Percentiles rank a stretch among this genome's conserved stretches.
phyloP scores from a whole-genome alignment of 441 rosid species.

The Geranium incanum region DNA sequence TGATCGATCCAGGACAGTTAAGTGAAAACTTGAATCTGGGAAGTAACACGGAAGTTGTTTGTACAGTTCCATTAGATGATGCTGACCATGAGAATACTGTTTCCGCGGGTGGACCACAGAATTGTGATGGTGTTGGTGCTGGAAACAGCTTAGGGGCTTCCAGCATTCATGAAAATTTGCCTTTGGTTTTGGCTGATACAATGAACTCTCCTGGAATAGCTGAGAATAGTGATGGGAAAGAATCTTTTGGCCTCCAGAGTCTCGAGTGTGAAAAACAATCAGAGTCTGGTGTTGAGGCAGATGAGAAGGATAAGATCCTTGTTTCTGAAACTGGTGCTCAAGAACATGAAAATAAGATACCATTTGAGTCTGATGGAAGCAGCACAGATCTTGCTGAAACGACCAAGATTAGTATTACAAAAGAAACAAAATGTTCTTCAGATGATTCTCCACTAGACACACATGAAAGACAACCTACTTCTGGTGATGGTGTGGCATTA shows the following conservation, averaged over 20 bases:
- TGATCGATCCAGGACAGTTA: constrained; percentile 19
- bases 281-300: neutral
- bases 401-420: neutral
- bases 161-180: constrained; percentile 19
- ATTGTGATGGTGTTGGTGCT: constrained; percentile 21
- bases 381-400: neutral
- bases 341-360: neutral
- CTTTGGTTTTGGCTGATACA: constrained; percentile 18
- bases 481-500: neutral
- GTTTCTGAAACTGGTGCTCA: neutral
- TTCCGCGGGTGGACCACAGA: constrained; percentile 13
- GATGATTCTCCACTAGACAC: neutral
- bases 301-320: neutral
- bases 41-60: constrained; percentile 25
- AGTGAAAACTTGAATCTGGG: constrained; percentile 10
- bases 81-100: constrained; percentile 19
- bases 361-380: neutral
- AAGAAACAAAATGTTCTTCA: neutral
- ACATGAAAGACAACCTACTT: neutral
- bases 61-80: constrained; percentile 24
- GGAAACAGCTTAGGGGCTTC: constrained; percentile 11
- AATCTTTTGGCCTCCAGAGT: neutral
- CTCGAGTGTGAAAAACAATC: neutral
- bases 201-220: constrained; percentile 4
- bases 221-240: constrained; percentile 11